These are phyloP conservation scores for Psidium guajava DNA, from an alignment of 345 rosid genomes.

Conservation along the genomic window DNA sequence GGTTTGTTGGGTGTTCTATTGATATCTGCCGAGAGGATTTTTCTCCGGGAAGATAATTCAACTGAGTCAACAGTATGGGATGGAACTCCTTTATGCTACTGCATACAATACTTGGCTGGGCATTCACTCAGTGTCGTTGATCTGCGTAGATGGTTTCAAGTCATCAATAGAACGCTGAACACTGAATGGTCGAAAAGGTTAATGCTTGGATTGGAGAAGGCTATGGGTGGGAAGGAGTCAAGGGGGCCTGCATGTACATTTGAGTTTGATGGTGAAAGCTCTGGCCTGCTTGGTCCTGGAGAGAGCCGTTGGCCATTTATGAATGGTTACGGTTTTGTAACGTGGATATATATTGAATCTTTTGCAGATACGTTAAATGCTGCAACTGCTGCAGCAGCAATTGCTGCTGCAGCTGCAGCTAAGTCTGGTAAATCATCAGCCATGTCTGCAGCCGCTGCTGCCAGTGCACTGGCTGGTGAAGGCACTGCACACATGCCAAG, in stretches of 20 bases:
- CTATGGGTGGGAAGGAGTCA: constrained; percentile 84
- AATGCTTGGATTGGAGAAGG: constrained; percentile 81
- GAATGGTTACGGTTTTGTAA: constrained; percentile 89
- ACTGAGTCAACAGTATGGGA: constrained; percentile 46
- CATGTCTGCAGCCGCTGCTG: constrained; percentile 99
- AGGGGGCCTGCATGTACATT: constrained; percentile 91
- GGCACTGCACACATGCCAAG: constrained; percentile 99
- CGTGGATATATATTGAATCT: constrained; percentile 98
- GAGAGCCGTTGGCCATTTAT: constrained; percentile 98
- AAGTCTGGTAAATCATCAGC: constrained; percentile 97
- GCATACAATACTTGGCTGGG: constrained; percentile 85
- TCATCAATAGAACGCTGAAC: constrained; percentile 47
- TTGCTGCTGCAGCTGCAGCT: constrained; percentile 97
- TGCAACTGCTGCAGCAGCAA: constrained; percentile 96
- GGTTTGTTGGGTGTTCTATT: constrained; percentile 82
- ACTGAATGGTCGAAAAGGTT: constrained; percentile 64
- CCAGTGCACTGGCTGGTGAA: constrained; percentile 99
- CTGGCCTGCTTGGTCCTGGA: constrained; percentile 99
- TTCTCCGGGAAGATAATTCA: constrained; percentile 47
- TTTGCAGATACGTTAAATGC: constrained; percentile 98
- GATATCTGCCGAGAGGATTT: constrained; percentile 73
- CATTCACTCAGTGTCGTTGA: constrained; percentile 84
- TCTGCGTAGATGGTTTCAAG: constrained; percentile 70
- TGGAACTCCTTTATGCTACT: constrained; percentile 63
- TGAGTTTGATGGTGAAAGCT: constrained; percentile 98